Evolutionary conservation across 1,139 yeast genomes (phyloP), one percentile per base, ranked within the genome.

Genomic region (Scheffersomyces quercinus): DNA sequence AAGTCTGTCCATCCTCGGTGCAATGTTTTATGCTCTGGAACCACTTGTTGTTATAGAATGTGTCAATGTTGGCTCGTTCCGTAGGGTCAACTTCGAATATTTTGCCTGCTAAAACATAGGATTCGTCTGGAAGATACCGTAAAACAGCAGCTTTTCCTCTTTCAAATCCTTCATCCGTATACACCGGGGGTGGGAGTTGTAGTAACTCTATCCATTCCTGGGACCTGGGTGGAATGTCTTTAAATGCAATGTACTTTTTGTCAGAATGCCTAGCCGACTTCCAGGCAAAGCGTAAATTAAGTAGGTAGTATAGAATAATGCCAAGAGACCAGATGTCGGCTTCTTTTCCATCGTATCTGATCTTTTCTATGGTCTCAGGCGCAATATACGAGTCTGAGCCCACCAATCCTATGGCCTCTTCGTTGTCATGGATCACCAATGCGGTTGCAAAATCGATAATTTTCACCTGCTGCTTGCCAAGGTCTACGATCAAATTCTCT

Each of bases 321-420:
- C 78, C 83, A 33, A 76, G 47, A 0, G 82, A 70, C 84, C 84
- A 79, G 9, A 75, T 54, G 49, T 79, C 83, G 5, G 68, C 65
- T 29, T 57, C 58, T 38, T 54, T 58, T 0, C 81, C 79, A 43
- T 70, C 64, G 52, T 79, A 79, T 11, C 52, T 54, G 9, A 78
- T 50, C 11, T 42, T 43, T 12, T 55, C 45, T 36, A 64, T 65
- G 14, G 75, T 67, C 53, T 79, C 84, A 0, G 84, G 83, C 0
- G 83, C 79, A 28, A 68, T 64, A 49, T 68, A 76, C 9, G 58
- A 51, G 26, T 64, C 67, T 1, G 82, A 73, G 0, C 84, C 84
- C 3, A 75, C 81, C n/a, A 77, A 50, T 0, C 84, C 84, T 15
- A 62, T 52, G 0, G 75, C 65, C 4, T 49, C 51, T 9, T 49